Evolutionary conservation across 2,329 filamentous ascomycete species (phyloP).

Genomic region (Dryadomyces sulphureus): DNA sequence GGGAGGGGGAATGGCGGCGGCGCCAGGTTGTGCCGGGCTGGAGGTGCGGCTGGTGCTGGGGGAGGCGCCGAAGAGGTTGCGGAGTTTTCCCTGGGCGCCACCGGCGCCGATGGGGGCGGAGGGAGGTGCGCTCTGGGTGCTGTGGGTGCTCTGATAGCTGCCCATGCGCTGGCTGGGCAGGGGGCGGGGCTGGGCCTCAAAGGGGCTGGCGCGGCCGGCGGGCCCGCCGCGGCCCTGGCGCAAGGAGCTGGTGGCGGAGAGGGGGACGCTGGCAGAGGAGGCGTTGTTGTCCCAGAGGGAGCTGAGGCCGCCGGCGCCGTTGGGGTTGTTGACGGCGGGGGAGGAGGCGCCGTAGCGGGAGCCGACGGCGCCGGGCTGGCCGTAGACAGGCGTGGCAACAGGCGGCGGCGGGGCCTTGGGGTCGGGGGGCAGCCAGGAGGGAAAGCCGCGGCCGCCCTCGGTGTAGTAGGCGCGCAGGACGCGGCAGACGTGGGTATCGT

Average conservation of each 20-base stretch:
- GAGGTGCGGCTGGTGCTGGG: constrained; percentile 19
- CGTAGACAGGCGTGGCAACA: constrained; percentile 28
- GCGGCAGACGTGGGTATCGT: constrained; percentile 89
- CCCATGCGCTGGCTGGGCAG: constrained; percentile 59
- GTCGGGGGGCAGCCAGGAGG: constrained; percentile 77
- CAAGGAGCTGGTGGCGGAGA: constrained; percentile 25
- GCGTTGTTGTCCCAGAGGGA: constrained; percentile 43
- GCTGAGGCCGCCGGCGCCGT: constrained; percentile 25
- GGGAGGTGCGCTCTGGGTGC: constrained; percentile 19
- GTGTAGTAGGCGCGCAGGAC: constrained; percentile 86
- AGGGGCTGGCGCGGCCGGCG: constrained; percentile 13
- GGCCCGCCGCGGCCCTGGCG: constrained; percentile 21
- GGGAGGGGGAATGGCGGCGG: neutral
- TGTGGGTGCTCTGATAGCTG: constrained; percentile 50
- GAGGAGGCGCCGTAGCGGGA: constrained; percentile 32
- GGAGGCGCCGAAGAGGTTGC: constrained; percentile 52
- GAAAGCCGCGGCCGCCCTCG: constrained; percentile 71
- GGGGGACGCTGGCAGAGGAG: constrained; percentile 19
- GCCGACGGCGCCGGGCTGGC: constrained; percentile 33
- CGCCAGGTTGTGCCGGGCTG: constrained; percentile 16
- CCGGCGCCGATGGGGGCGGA: constrained; percentile 21
- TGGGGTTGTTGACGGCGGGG: neutral
- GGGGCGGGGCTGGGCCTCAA: constrained; percentile 35
- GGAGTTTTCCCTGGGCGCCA: constrained; percentile 68
- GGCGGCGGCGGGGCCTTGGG: constrained; percentile 54